Base-by-base conservation (phyloP, 73 alveolate species). In the Paramecium caudatum region DNA sequence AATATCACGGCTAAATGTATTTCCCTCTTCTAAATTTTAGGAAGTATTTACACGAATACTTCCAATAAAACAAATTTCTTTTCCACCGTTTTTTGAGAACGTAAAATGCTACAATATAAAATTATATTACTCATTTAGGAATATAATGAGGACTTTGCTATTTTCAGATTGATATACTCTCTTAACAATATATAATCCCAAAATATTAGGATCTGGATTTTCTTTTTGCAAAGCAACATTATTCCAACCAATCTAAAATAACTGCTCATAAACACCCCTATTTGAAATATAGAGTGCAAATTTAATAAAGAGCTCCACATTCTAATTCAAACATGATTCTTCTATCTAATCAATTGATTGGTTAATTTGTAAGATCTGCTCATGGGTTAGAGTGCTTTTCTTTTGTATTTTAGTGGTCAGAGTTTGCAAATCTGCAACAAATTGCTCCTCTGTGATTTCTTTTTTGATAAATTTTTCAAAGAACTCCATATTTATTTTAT, bases 101-200 rank as follows among this genome's bases (percentile, higher is more conserved):
- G 12, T 19, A 74, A 45, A 21, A 74, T 74, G 16, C 88, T 74
- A 74, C 16, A 41, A 37, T 74, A 8, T 9, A 74, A 15, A 45
- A 3, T 33, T 12, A 1, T 74, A 5, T 41, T 74, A 74, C 88
- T 45, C 88, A 43, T 74, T 74, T 45, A 74, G 43, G 32, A 74
- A 74, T 41, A 74, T 41, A 41, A 74, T 74, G 8, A 74, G 47
- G 39, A 39, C 65, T 17, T 74, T 74, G 32, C 43, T 17, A 74
- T 74, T 74, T 17, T 74, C 88, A n/a, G 88, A 39, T 39, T 74
- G 43, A 39, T 74, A 74, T 12, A 74, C 88, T 13, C 88, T 45
- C 32, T 74, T 74, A 16, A 74, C 43, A 1, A 74, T 74, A 25
- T 74, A 74, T 23, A 74, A 43, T 37, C 88, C 88, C 10, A 74